A percentile compares a stretch with the other conserved stretches of the same genome.
These are phyloP conservation scores for Fraxinus greggii DNA, from an alignment of 305 asterid genomes.

Conservation along the genomic window DNA sequence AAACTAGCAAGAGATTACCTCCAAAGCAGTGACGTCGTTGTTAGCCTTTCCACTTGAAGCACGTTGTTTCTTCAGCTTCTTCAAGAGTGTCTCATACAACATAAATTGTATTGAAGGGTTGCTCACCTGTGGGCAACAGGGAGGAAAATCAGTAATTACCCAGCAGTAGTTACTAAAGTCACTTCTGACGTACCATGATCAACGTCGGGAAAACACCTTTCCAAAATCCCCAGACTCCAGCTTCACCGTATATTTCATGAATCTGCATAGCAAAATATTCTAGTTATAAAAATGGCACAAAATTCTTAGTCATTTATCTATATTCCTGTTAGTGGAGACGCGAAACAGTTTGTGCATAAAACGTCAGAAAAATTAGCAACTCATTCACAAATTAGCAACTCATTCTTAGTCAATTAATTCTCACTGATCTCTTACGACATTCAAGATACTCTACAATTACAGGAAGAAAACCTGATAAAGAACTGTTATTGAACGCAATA, in stretches of 20 bases:
- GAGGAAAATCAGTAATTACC: slow-evolving; percentile 35
- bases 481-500: not conserved
- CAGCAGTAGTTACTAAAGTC: slow-evolving; percentile 24
- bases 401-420: no score
- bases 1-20: slow-evolving; percentile 42
- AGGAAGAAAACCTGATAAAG: not conserved
- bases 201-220: slow-evolving; percentile 92
- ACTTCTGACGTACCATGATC: slow-evolving; percentile 73
- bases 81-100: slow-evolving; percentile 89
- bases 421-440: not conserved
- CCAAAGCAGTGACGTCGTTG: slow-evolving; percentile 69
- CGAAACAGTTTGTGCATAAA: not conserved
- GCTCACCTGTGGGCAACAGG: slow-evolving; percentile 68
- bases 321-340: not conserved
- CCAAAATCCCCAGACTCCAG: slow-evolving; percentile 90
- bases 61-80: slow-evolving; percentile 70
- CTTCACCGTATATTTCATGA: slow-evolving; percentile 87
- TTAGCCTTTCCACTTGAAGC: slow-evolving; percentile 42
- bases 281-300: slow-evolving; percentile 19
- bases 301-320: not conserved
- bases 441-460: not conserved
- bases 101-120: slow-evolving; percentile 96
- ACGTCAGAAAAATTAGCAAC: not conserved
- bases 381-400: not conserved
- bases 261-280: slow-evolving; percentile 47